These are phyloP conservation scores for Pythium brassicae DNA, from an alignment of 352 stramenopile species.

Conservation along the genomic window DNA sequence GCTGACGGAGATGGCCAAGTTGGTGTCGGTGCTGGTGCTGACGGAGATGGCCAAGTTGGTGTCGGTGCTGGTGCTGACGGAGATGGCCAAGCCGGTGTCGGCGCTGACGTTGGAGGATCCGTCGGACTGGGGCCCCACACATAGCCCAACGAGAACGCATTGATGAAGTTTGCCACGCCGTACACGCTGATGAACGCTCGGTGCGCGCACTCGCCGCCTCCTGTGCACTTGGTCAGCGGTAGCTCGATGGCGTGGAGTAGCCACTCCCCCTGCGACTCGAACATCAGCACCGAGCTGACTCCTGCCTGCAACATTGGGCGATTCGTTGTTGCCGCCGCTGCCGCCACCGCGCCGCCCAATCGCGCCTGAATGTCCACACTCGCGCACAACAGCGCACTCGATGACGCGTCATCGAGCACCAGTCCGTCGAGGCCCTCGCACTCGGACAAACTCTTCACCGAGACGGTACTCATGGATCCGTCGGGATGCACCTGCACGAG, in stretches of 20 bases:
- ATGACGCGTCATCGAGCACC: background rate
- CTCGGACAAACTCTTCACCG: background rate
- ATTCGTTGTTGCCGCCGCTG: background rate
- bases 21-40: too few relatives aligned
- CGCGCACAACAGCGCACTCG: background rate
- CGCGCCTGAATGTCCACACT: background rate
- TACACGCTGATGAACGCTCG: constrained; percentile 1
- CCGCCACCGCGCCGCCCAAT: background rate
- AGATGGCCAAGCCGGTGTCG: too few relatives aligned
- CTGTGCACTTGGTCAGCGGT: background rate
- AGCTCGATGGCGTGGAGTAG: constrained; percentile 1
- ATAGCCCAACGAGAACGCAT: background rate
- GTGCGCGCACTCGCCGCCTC: background rate
- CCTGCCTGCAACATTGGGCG: background rate
- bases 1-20: too few relatives aligned
- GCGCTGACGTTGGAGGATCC: background rate
- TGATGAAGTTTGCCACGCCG: constrained; percentile 1
- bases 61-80: too few relatives aligned
- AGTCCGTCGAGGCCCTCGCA: background rate
- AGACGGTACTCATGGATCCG: background rate
- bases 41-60: too few relatives aligned
- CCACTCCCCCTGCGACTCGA: constrained; percentile 1
- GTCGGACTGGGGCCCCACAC: background rate
- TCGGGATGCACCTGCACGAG: background rate
- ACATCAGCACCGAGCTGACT: background rate